Evolutionary conservation across 192 early-diverging fungal genomes (phyloP), one percentile per base, ranked within the genome.

Genomic region (Coemansia sp.): DNA sequence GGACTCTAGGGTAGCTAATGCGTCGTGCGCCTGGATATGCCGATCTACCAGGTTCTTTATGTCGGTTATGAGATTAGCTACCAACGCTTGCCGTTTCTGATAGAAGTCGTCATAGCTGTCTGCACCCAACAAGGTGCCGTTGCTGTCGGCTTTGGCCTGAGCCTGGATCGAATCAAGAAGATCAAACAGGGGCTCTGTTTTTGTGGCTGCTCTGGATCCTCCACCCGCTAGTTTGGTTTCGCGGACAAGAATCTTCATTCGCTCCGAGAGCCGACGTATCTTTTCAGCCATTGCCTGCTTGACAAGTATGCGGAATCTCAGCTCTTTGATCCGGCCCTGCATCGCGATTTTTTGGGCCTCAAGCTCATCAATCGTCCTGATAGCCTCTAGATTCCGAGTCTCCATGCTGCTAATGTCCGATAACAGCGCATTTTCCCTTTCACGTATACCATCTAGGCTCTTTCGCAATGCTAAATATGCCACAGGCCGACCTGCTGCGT

Each of bases 261-360:
- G 64, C 42, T 45, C 63, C 29, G 63, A 59, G 49, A 70, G 16
- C 8, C 70, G 62, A 16, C 67, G 59, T 29, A 64, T n/a, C 29
- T 72, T 72, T 36, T 81, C 78, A 0, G 73, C 69, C 56, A 75
- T 69, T 16, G 70, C 29, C 56, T 76, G 73, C 57, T 75, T 75
- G 38, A 72, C 64, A 50, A 81, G 40, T 16, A 76, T 73, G 48
- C 68, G 73, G 29, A 81, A 52, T 7, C 78, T 63, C 29, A 72
- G 48, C 32, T 81, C 69, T 7, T 64, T 66, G 14, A 75, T 70
- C 5, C 70, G 50, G 61, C 33, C 33, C 48, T 75, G 73, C 2
- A 52, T 45, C 5, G 73, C 69, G 25, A 60, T 63, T 29, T 64
- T 69, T 48, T 64, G 66, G 0, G 60, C 60, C 49, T 66, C 67